Conservation (phyloP, 495 filamentous ascomycete genomes). For the Penicillium manginii region DNA sequence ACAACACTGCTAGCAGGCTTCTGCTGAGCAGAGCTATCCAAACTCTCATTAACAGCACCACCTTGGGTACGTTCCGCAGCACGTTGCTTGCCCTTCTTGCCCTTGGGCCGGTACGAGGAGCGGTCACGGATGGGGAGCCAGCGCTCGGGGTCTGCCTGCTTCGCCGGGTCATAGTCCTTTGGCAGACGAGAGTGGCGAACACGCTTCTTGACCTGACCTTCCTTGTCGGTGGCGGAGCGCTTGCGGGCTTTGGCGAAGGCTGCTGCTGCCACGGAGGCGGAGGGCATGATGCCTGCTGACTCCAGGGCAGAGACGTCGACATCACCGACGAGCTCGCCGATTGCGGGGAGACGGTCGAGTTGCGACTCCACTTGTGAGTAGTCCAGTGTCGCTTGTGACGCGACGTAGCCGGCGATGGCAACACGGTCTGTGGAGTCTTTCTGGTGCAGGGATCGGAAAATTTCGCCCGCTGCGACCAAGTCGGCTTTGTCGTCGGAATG, state of each 20-base stretch:
- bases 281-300: slow-evolving; percentile 71
- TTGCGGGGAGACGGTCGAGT: slow-evolving; percentile 64
- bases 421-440: slow-evolving; percentile 64
- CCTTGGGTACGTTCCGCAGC: slow-evolving; percentile 82
- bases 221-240: slow-evolving; percentile 57
- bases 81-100: slow-evolving; percentile 85
- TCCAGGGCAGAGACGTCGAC: slow-evolving; percentile 74
- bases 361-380: slow-evolving; percentile 62
- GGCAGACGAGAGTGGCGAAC: slow-evolving; percentile 70
- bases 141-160: slow-evolving; percentile 82
- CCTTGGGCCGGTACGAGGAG: slow-evolving; percentile 86
- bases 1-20: slow-evolving; percentile 43
- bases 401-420: slow-evolving; percentile 79
- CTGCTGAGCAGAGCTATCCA: slow-evolving; percentile 59
- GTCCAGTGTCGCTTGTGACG: slow-evolving; percentile 73
- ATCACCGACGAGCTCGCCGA: slow-evolving; percentile 65
- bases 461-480: slow-evolving; percentile 66
- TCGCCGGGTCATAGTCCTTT: slow-evolving; percentile 75
- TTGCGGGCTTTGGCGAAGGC: slow-evolving; percentile 56
- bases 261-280: slow-evolving; percentile 47
- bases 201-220: slow-evolving; percentile 60
- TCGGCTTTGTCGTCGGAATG: slow-evolving; percentile 70
- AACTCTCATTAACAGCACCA: slow-evolving; percentile 70
- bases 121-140: slow-evolving; percentile 92
- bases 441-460: slow-evolving; percentile 71